Evolutionary conservation across 768 basidiomycete species (phyloP).

Genomic region (Sporobolomyces roseus): DNA sequence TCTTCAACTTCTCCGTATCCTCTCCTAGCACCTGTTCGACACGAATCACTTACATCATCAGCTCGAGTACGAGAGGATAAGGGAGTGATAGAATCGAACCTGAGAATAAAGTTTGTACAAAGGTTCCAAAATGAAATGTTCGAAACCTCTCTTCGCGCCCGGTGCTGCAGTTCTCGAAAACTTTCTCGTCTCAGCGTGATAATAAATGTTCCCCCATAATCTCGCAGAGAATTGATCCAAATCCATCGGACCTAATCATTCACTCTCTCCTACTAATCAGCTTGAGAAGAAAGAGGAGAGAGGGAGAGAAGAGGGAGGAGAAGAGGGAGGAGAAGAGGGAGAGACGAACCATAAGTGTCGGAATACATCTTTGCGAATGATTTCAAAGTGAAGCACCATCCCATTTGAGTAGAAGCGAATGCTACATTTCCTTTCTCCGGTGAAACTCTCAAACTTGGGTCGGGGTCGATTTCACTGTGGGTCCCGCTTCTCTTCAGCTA

Average conservation of each 20-base stretch:
- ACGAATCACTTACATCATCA: too few relatives aligned
- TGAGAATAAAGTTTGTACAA: constrained; percentile 91
- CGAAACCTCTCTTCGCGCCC: constrained; percentile 66
- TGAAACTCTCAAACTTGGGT: constrained; percentile 79
- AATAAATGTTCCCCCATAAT: constrained; percentile 98
- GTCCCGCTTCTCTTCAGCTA: too few relatives aligned
- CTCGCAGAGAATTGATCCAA: constrained; percentile 80
- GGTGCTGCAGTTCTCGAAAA: constrained; percentile 79
- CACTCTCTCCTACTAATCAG: too few relatives aligned
- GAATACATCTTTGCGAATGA: constrained; percentile 97
- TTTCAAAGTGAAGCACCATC: constrained; percentile 90
- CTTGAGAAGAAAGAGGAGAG: background rate
- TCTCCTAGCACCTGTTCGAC: constrained; percentile 76
- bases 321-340: background rate
- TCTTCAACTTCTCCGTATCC: constrained; percentile 79
- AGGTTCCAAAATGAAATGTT: constrained; percentile 93
- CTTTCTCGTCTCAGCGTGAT: constrained; percentile 74
- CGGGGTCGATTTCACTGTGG: constrained; percentile 71
- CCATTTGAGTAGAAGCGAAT: constrained; percentile 95
- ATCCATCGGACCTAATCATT: constrained; percentile 63
- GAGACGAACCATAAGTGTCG: constrained; percentile 72
- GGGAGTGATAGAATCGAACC: constrained; percentile 43
- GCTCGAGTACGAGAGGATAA: background rate
- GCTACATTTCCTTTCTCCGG: constrained; percentile 96
- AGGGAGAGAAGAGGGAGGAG: background rate